Base-by-base conservation (phyloP, 371 early-diverging fungal species). In the Syncephalastrum monosporum region DNA sequence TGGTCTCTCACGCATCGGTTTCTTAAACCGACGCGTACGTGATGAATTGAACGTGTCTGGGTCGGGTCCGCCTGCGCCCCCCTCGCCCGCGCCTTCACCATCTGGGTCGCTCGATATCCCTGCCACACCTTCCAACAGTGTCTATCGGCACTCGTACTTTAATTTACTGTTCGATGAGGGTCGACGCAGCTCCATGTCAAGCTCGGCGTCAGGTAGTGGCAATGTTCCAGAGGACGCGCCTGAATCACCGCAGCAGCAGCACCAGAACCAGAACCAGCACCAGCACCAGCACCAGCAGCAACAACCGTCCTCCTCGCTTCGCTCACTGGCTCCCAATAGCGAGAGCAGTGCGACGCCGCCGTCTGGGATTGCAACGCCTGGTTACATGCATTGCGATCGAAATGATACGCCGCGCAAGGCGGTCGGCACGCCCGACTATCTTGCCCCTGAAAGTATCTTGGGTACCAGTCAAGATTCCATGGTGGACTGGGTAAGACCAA, bases 341-440 rank as follows among this genome's bases (percentile, higher is more conserved):
- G 38, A 33, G 6, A 33, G 0, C 10, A 10, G 10, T 2, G 38
- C 38, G 6, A 33, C 38, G 38, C 38, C 38, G 38, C 38, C 38
- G 10, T 33, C 38, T 10, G 44, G 43, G 10, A 17, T 50, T 4
- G 47, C 59, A 3, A 49, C 63, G 5, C 52, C 63, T 15, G 55
- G 58, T 4, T 63, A 57, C 38, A 52, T 52, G 53, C 63, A 57
- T 21, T 46, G 53, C 19, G 59, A 54, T 7, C 55, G 50, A 1
- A 59, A 47, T n/a, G 62, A 67, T 56, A 55, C 59, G 7, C 43
- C 59, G 5, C 50, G 55, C 50, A 68, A 55, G 42, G 78, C 78
- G 48, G 92, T 93, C 8, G 99, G 99, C 14, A 98, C 99, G n/a
- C 99, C 99, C 0, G 99, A 97, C 67, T 98, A 97, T 66, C 75